These are phyloP conservation scores for Avena sativa DNA, from an alignment of 176 grass and related monocot species.

Conservation along the genomic window DNA sequence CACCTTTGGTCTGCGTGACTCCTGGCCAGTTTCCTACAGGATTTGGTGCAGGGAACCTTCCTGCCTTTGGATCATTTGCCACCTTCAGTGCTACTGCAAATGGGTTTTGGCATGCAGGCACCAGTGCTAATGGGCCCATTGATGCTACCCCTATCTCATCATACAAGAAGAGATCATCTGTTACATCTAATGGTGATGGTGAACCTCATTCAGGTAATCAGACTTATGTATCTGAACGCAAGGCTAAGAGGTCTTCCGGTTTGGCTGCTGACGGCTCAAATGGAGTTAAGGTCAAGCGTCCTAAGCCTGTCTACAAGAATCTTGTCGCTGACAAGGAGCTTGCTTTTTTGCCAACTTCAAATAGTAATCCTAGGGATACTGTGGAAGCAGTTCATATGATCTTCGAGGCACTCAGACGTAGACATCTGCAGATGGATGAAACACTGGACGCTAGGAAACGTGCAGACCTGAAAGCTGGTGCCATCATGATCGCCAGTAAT, in stretches of 20 bases:
- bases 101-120: slow-evolving; percentile 39
- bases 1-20: slow-evolving; percentile 77
- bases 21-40: slow-evolving; percentile 58
- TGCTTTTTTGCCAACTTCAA: slow-evolving; percentile 56
- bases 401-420: slow-evolving; percentile 74
- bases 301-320: slow-evolving; percentile 55
- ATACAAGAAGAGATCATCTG: slow-evolving; percentile 56
- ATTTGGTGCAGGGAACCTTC: slow-evolving; percentile 47
- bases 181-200: slow-evolving; percentile 44
- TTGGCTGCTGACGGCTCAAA: slow-evolving; percentile 43
- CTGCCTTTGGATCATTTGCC: slow-evolving; percentile 40
- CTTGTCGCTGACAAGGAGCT: slow-evolving; percentile 54
- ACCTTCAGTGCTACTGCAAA: slow-evolving; percentile 45
- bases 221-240: slow-evolving; percentile 21
- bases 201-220: slow-evolving; percentile 49
- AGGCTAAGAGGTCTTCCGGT: slow-evolving; percentile 50
- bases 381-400: slow-evolving; percentile 60
- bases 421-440: slow-evolving; percentile 67
- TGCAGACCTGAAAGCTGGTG: slow-evolving; percentile 65
- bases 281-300: slow-evolving; percentile 56
- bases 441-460: slow-evolving; percentile 47
- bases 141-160: slow-evolving; percentile 80
- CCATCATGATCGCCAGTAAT: slow-evolving; percentile 74
- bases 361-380: slow-evolving; percentile 55
- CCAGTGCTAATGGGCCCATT: slow-evolving; percentile 62